Evolutionary conservation across 1,284 basidiomycete genomes (phyloP), one percentile per base, ranked within the genome.

Genomic region (Chondrostereum purpureum): DNA sequence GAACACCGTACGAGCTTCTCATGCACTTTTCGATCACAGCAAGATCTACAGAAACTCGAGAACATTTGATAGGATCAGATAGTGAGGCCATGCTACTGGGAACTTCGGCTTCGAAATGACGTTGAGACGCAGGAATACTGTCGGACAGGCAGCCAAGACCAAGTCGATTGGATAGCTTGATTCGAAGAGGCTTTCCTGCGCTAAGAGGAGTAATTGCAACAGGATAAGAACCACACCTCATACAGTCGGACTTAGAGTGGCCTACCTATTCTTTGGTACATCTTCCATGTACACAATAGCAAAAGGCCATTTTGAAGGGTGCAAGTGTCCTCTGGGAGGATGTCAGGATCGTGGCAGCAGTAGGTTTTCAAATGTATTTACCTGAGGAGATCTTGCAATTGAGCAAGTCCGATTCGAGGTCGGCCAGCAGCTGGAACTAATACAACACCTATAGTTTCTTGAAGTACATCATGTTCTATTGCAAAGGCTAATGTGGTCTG

Each of bases 171-270:
- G 66, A 59, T 20, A 72, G 58, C 45, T 66, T 66, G 53, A 71
- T 70, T 16, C 70, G 64, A 14, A 70, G 57, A 17, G 68, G 66
- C 54, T 73, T 72, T 39, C 70, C 70, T 5, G 68, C 67, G 41
- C 61, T 65, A 17, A 8, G 11, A 39, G 14, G 11, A 21, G 24
- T 12, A 41, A 20, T 17, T 19, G 3, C 8, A 12, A 31, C 17
- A 17, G 21, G 18, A 34, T 13, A 13, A 11, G 18, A 20, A 17
- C 17, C 10, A 36, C 5, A 45, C 10, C n/a, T n/a, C n/a, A n/a
- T n/a, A n/a, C n/a, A n/a, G n/a, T n/a, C 13, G 13, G 27, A 18
- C 13, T 4, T 13, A 48, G 36, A 38, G 36, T 24, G 14, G 39
- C 33, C 12, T 13, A 47, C 50, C 45, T 49, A 23, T 54, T 52